Evolutionary conservation across 345 rosid species (phyloP).

Genomic region (Ceriops zippeliana): DNA sequence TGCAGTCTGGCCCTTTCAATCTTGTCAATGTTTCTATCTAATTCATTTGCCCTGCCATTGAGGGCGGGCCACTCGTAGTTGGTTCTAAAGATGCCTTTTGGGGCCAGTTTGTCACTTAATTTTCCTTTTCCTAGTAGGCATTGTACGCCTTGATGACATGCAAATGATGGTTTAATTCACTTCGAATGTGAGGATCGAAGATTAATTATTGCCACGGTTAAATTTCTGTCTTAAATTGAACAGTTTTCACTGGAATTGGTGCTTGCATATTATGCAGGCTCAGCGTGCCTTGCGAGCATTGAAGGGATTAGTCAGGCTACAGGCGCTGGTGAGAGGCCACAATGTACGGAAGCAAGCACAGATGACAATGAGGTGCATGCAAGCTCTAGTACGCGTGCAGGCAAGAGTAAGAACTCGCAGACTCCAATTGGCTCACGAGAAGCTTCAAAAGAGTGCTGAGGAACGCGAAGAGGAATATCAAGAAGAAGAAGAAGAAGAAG

Average conservation of each 20-base stretch:
- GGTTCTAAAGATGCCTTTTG: not conserved
- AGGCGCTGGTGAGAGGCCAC: constrained; percentile 90
- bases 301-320: constrained; percentile 89
- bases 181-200: too few species aligned
- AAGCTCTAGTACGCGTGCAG: constrained; percentile 89
- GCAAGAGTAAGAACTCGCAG: constrained; percentile 83
- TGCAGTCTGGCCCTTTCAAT: not conserved
- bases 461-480: constrained; percentile 32
- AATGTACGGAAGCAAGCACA: constrained; percentile 94
- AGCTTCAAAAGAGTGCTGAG: constrained; percentile 30
- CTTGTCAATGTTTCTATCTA: not conserved
- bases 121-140: too few species aligned
- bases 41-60: constrained; percentile 15
- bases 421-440: constrained; percentile 57
- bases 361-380: constrained; percentile 98
- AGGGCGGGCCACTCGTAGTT: constrained; percentile 5
- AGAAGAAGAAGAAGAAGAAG: constrained; percentile 10
- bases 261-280: constrained; percentile 41
- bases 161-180: too few species aligned
- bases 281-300: constrained; percentile 88
- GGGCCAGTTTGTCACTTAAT: too few species aligned
- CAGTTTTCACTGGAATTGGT: not conserved
- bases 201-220: too few species aligned
- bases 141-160: too few species aligned
- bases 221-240: too few species aligned